Evolutionary conservation across 495 filamentous ascomycete species (phyloP).

Genomic region (Viridothelium virens): DNA sequence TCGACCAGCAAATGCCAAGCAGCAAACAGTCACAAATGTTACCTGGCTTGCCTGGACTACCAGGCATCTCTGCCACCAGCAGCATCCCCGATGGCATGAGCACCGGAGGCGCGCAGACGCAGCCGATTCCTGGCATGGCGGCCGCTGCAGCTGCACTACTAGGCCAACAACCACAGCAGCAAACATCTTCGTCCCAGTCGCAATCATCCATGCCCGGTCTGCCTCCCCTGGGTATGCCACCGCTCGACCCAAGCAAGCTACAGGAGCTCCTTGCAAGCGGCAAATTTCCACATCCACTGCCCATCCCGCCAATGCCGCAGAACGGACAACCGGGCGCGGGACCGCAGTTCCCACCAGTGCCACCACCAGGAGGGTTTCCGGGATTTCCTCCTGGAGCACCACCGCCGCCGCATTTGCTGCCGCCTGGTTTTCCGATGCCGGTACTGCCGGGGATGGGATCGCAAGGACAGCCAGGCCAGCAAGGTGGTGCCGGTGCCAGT

Average conservation of each 20-base stretch:
- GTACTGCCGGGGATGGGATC: conserved; percentile 29
- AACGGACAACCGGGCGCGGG: conserved; percentile 35
- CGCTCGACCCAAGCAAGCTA: conserved; percentile 59
- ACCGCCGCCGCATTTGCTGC: conserved; percentile 21
- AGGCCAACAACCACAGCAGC: conserved; percentile 36
- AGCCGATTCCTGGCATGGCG: conserved; percentile 44
- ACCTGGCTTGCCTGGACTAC: conserved; percentile 44
- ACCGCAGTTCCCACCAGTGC: conserved; percentile 33
- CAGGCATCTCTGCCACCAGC: conserved; percentile 26
- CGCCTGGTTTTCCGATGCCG: conserved; percentile 26
- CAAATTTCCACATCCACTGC: conserved; percentile 30
- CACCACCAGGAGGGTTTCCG: conserved; percentile 38
- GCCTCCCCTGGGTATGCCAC: conserved; percentile 41
- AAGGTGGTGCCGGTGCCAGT: conserved; percentile 31
- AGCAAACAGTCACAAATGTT: conserved; percentile 34
- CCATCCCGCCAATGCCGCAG: conserved; percentile 29
- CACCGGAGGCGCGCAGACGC: conserved; percentile 32
- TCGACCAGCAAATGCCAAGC: conserved; percentile 79
- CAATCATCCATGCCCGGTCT: conserved; percentile 39
- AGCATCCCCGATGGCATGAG: conserved; percentile 36
- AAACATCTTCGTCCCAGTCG: conserved; percentile 40
- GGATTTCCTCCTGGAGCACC: conserved; percentile 43
- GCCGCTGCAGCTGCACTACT: conserved; percentile 32
- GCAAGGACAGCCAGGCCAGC: conserved; percentile 20
- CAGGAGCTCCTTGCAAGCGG: conserved; percentile 46